Evolutionary conservation across 1,284 basidiomycete genomes (phyloP).

Genomic region (Microbotryum lychnidis-dioicae): DNA sequence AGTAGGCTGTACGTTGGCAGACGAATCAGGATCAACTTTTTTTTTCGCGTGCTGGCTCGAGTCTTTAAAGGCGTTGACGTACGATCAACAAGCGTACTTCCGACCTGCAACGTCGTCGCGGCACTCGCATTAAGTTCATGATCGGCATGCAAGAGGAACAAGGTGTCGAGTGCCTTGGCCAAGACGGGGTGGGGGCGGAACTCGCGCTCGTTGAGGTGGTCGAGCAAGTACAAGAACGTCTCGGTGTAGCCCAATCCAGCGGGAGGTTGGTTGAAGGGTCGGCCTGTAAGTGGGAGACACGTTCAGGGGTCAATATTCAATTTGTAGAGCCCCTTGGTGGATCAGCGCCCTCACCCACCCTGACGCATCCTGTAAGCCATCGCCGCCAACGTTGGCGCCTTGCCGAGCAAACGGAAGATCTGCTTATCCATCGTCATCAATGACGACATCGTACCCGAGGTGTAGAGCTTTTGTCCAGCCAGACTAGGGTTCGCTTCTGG

Average conservation of each 20-base stretch:
- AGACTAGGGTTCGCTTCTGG: constrained; percentile 39
- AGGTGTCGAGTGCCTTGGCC: constrained; percentile 69
- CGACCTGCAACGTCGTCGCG: constrained; percentile 74
- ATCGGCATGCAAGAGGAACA: constrained; percentile 80
- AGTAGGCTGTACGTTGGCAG: constrained; percentile 51
- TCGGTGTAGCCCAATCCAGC: constrained; percentile 68
- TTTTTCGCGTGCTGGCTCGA: too few species aligned
- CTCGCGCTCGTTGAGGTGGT: constrained; percentile 39
- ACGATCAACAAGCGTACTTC: constrained; percentile 60
- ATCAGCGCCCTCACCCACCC: neutral
- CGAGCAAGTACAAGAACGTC: constrained; percentile 60
- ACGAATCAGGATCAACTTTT: constrained; percentile 41
- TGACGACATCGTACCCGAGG: constrained; percentile 45
- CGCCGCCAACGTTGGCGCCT: constrained; percentile 75
- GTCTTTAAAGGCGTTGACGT: too few species aligned
- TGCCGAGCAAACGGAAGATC: constrained; percentile 75
- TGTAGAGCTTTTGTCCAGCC: constrained; percentile 69
- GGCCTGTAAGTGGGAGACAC: constrained; percentile 50
- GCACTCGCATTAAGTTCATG: constrained; percentile 77
- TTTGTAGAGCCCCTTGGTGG: neutral
- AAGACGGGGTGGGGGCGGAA: constrained; percentile 72
- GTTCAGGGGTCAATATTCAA: neutral
- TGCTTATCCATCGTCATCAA: constrained; percentile 78
- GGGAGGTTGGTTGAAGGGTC: constrained; percentile 76
- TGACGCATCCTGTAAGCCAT: neutral